Evolutionary conservation across 2,329 filamentous ascomycete genomes (phyloP).

Genomic region (Beauveria sp.): DNA sequence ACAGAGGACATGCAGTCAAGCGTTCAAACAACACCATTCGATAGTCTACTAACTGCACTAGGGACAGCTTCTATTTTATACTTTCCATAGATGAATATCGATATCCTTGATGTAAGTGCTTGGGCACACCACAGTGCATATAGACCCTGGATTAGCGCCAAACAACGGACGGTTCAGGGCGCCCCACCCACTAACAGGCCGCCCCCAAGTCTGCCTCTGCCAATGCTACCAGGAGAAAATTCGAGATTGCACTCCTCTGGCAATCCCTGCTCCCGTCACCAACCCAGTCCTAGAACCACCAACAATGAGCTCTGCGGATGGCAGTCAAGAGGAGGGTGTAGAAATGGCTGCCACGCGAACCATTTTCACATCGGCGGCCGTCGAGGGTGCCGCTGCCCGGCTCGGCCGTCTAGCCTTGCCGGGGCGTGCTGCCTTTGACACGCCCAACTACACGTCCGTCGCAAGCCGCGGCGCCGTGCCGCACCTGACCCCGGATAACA

Average conservation of each 20-base stretch:
- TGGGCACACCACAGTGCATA: too few species aligned
- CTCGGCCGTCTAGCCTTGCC: constrained; percentile 59
- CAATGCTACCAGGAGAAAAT: background rate
- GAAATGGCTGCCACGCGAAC: constrained; percentile 19
- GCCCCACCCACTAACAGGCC: background rate
- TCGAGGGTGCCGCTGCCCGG: constrained; percentile 45
- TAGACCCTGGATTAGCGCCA: too few species aligned
- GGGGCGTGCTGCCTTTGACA: constrained; percentile 60
- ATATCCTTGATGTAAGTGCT: too few species aligned
- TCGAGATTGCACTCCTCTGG: background rate
- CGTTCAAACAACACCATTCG: too few species aligned
- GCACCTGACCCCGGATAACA: constrained; percentile 81
- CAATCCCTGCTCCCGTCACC: background rate
- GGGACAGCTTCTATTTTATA: too few species aligned
- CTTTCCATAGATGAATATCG: too few species aligned
- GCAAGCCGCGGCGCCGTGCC: constrained; percentile 80
- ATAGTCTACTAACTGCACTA: too few species aligned
- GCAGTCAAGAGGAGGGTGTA: constrained; percentile 12
- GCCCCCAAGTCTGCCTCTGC: background rate
- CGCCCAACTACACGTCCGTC: constrained; percentile 73
- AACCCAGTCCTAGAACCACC: background rate
- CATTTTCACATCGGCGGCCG: constrained; percentile 34
- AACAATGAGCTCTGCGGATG: constrained; percentile 1
- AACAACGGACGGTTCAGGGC: background rate
- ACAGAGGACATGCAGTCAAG: too few species aligned